Evolutionary conservation across 306 rosid species (phyloP).

Genomic region (Prunus mongolica): DNA sequence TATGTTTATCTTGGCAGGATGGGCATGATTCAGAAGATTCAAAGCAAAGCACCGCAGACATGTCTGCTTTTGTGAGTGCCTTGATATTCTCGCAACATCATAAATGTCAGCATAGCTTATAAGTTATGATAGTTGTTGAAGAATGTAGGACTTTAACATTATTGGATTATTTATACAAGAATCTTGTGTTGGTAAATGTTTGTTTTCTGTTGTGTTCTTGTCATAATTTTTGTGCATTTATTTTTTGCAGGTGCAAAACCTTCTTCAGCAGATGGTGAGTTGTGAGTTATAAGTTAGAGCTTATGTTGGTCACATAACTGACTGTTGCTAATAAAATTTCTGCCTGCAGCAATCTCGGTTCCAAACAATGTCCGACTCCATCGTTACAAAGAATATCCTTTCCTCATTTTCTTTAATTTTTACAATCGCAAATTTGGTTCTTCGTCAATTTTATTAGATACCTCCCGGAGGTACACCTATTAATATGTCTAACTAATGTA

Average conservation of each 20-base stretch:
- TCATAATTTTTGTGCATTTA: conserved; percentile 12
- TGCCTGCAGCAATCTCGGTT: conserved; percentile 82
- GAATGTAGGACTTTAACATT: background rate
- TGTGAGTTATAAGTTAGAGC: conserved; percentile 10
- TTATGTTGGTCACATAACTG: conserved; percentile 10
- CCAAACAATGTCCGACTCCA: conserved; percentile 92
- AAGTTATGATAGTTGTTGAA: background rate
- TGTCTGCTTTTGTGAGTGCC: conserved; percentile 90
- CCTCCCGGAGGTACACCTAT: background rate
- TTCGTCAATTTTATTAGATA: background rate
- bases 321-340: conserved; percentile 26
- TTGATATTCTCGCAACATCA: background rate
- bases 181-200: background rate
- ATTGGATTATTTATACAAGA: background rate
- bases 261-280: conserved; percentile 99
- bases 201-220: conserved; percentile 11
- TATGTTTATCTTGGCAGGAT: conserved; percentile 43
- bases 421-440: background rate
- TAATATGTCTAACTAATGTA: background rate
- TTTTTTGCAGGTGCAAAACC: conserved; percentile 81
- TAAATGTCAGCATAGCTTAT: background rate
- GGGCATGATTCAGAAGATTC: conserved; percentile 75
- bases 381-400: conserved; percentile 95
- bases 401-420: conserved; percentile 9
- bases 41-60: conserved; percentile 89